Percentiles rank a stretch among this genome's conserved stretches.
These are phyloP conservation scores for Penicillium egyptiacum DNA, from an alignment of 495 filamentous ascomycete species.

Conservation along the genomic window DNA sequence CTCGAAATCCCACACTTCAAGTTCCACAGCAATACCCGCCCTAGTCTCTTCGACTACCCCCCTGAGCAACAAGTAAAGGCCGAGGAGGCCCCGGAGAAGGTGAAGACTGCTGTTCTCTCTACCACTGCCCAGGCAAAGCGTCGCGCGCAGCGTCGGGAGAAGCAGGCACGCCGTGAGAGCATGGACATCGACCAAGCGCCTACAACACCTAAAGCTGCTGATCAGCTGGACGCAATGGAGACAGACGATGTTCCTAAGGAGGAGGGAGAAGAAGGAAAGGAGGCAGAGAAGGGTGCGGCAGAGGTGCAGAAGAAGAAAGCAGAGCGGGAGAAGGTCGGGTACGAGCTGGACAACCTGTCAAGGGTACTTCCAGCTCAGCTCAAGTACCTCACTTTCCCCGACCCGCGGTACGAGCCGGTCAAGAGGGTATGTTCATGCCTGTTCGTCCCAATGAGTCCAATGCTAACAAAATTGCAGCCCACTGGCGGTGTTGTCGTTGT, in stretches of 20 bases:
- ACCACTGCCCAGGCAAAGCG: constrained; percentile 97
- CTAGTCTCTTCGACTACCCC: constrained; percentile 96
- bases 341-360: constrained; percentile 95
- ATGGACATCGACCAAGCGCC: constrained; percentile 85
- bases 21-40: constrained; percentile 89
- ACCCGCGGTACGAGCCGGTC: constrained; percentile 87
- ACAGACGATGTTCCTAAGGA: constrained; percentile 69
- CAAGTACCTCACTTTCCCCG: constrained; percentile 88
- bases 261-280: constrained; percentile 59
- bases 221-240: constrained; percentile 83
- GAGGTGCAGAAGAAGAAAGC: constrained; percentile 72
- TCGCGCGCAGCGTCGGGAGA: constrained; percentile 73
- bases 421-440: constrained; percentile 70
- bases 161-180: constrained; percentile 70
- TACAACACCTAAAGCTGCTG: constrained; percentile 71
- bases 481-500: constrained; percentile 92
- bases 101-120: constrained; percentile 93
- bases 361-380: constrained; percentile 89
- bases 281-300: constrained; percentile 60
- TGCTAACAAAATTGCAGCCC: constrained; percentile 63
- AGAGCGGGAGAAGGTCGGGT: constrained; percentile 96
- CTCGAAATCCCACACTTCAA: constrained; percentile 95
- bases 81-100: constrained; percentile 89
- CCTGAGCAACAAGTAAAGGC: constrained; percentile 92
- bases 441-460: constrained; percentile 7